Base-by-base conservation (phyloP, 2,329 filamentous ascomycete species). In the Harringtonia lauricola region DNA sequence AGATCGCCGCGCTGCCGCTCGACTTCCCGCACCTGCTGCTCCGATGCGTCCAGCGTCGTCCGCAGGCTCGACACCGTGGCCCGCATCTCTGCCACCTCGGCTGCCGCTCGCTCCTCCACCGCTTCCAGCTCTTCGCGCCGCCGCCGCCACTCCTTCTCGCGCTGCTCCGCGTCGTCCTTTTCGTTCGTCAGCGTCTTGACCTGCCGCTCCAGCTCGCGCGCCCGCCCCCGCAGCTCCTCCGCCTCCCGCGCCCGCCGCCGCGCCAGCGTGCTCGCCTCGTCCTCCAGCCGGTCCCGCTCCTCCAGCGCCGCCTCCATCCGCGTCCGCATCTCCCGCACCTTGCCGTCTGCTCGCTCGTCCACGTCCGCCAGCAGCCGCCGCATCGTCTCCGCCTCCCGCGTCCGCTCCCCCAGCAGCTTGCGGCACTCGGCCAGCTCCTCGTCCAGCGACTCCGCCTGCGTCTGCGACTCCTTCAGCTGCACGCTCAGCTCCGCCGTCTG, bases 361-460 rank as follows among this genome's bases (percentile, higher is more conserved):
- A 89, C 86, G 51, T 96, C 90, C 15, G 82, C 81, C 13, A 98
- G 68, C 47, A 96, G 72, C 39, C 88, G 74, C 29, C 92, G 79
- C 89, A 98, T 96, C 1, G 87, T 95, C 65, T 96, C 90, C 22
- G 81, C 86, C 63, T 98, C 92, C 36, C 92, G 79, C 4, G 86
- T 90, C 22, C 92, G 81, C 62, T 98, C 92, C 42, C 77, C 79
- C 2, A 98, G 73, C 48, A 95, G 74, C 46, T 86, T 78, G 58
- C 94, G 88, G 3, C 88, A 83, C 61, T 98, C 92, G 1, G 79
- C 78, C 1, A 96, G 71, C 60, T 98, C 92, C 63, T 98, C 92
- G 56, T 95, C 90, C 1, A 96, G 68, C 46, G 81, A 85, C 56
- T 95, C 89, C 33, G 81, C 83, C 51, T 87, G 81, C 40, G 82